Percentiles rank a stretch among this genome's conserved stretches.
Evolutionary conservation across 2,329 filamentous ascomycete species (phyloP).

Genomic region (Rhinocladiella similis): DNA sequence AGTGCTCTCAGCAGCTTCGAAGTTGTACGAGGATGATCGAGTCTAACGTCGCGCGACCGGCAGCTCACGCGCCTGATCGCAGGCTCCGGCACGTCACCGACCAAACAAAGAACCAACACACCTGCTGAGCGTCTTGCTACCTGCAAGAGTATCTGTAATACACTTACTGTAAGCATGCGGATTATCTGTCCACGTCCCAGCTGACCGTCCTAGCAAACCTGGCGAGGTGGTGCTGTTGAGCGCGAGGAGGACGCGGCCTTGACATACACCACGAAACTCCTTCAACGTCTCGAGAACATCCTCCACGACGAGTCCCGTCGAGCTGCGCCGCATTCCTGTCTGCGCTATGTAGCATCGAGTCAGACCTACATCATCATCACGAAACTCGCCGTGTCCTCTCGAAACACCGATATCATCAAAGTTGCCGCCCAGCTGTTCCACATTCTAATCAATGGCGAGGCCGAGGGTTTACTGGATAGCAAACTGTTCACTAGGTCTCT

Average conservation of each 20-base stretch:
- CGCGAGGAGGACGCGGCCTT: constrained; percentile 53
- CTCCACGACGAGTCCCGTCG: constrained; percentile 87
- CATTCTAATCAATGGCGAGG: constrained; percentile 91
- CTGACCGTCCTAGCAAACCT: constrained; percentile 53
- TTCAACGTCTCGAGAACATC: constrained; percentile 62
- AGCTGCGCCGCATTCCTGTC: constrained; percentile 86
- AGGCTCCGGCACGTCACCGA: constrained; percentile 50
- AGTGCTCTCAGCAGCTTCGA: constrained; percentile 25
- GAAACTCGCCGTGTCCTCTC: constrained; percentile 81
- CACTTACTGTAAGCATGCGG: constrained; percentile 49
- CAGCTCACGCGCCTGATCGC: constrained; percentile 65
- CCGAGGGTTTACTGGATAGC: constrained; percentile 90
- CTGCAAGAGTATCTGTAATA: constrained; percentile 63
- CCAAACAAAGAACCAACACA: constrained; percentile 53
- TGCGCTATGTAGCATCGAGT: constrained; percentile 79
- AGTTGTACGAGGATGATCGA: constrained; percentile 15
- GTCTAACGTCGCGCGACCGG: constrained; percentile 15
- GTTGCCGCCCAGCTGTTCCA: constrained; percentile 86
- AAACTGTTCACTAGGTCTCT: constrained; percentile 81
- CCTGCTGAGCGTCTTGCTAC: constrained; percentile 61
- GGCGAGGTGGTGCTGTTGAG: constrained; percentile 56
- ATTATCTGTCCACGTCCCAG: neutral
- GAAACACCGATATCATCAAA: constrained; percentile 81
- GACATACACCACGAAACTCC: constrained; percentile 51
- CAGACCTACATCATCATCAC: constrained; percentile 88